These are phyloP conservation scores for Rhizomucor pusillus DNA, from an alignment of 371 early-diverging fungal species.

Conservation along the genomic window DNA sequence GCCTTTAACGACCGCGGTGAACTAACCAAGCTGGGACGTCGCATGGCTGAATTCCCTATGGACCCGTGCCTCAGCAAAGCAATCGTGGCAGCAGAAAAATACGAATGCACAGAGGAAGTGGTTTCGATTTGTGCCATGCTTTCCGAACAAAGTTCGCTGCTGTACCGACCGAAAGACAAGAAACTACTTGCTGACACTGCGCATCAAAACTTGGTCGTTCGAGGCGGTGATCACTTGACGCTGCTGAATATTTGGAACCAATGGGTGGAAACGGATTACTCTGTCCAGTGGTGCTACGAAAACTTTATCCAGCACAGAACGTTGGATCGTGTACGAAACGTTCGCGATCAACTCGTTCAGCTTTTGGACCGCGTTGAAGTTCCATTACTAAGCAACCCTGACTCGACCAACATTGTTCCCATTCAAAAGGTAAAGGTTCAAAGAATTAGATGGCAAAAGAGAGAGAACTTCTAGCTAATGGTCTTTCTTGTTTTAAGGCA, in stretches of 20 bases:
- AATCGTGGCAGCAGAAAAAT: conserved; percentile 89
- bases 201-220: conserved; percentile 75
- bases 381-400: conserved; percentile 69
- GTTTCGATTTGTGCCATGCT: conserved; percentile 91
- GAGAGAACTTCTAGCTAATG: too few species aligned
- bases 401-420: conserved; percentile 72
- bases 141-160: conserved; percentile 86
- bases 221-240: conserved; percentile 92
- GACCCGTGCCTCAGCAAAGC: conserved; percentile 96
- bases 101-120: conserved; percentile 90
- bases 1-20: conserved; percentile 92
- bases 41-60: conserved; percentile 99
- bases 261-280: conserved; percentile 94
- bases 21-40: conserved; percentile 93
- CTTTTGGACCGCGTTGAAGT: conserved; percentile 94
- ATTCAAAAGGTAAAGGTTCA: conserved; percentile 70
- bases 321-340: conserved; percentile 88
- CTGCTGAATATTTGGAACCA: conserved; percentile 93
- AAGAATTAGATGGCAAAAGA: too few species aligned
- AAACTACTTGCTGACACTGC: conserved; percentile 93
- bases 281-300: conserved; percentile 94
- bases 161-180: conserved; percentile 95
- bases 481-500: too few species aligned
- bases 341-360: conserved; percentile 92
- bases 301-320: conserved; percentile 94